Conservation (phyloP, 2,329 filamentous ascomycete genomes). For the Fusarium chlamydosporum region DNA sequence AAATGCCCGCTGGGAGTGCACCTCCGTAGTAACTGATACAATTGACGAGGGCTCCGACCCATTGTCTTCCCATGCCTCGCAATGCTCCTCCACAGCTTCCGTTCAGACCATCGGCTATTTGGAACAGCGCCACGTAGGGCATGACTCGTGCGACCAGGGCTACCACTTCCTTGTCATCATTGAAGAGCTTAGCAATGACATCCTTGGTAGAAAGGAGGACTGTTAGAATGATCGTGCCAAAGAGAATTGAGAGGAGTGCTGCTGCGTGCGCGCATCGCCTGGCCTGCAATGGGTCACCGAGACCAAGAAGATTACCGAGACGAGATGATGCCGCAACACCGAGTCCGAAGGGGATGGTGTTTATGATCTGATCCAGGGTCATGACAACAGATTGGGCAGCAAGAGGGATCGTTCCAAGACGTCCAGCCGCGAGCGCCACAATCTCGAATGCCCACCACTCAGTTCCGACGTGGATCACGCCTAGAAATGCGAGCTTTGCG, state of each 20-base stretch:
- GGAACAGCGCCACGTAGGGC: slow-evolving; percentile 89
- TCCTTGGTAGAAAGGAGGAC: slow-evolving; percentile 79
- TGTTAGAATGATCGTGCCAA: slow-evolving; percentile 76
- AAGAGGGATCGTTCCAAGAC: slow-evolving; percentile 82
- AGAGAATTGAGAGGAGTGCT: slow-evolving; percentile 77
- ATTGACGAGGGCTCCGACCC: slow-evolving; percentile 86
- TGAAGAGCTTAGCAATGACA: slow-evolving; percentile 84
- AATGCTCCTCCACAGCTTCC: slow-evolving; percentile 86
- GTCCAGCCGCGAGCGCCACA: slow-evolving; percentile 84
- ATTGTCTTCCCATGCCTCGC: slow-evolving; percentile 87
- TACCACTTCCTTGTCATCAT: slow-evolving; percentile 80
- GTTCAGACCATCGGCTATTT: slow-evolving; percentile 90
- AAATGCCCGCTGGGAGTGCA: slow-evolving; percentile 85
- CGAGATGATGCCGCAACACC: slow-evolving; percentile 84
- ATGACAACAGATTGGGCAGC: slow-evolving; percentile 91
- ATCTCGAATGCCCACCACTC: slow-evolving; percentile 98
- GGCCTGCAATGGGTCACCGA: slow-evolving; percentile 74
- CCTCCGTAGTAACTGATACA: slow-evolving; percentile 86
- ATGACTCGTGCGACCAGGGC: slow-evolving; percentile 81
- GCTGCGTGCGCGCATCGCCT: slow-evolving; percentile 80
- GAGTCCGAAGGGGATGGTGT: slow-evolving; percentile 87
- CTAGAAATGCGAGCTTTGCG: slow-evolving; percentile 79
- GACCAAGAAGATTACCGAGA: slow-evolving; percentile 84
- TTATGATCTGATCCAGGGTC: slow-evolving; percentile 88
- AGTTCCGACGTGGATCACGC: slow-evolving; percentile 86